A percentile compares a stretch with the other conserved stretches of the same genome.
phyloP scores from a whole-genome alignment of 2,329 filamentous ascomycete genomes.

The Colletotrichum endophyticum region DNA sequence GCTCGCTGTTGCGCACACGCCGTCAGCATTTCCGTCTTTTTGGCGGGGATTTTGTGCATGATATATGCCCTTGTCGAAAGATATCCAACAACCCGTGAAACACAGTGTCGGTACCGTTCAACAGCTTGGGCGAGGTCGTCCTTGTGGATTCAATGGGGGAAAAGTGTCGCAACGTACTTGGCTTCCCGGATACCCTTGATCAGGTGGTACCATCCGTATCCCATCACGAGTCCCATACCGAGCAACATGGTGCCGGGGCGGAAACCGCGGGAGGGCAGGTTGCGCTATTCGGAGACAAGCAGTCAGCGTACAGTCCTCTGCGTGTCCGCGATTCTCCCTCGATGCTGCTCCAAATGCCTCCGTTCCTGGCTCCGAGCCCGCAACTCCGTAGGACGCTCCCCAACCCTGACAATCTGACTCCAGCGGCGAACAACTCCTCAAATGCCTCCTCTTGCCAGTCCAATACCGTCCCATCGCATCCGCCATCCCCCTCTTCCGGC shows the following conservation, averaged over 20 bases:
- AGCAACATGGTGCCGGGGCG: slow-evolving; percentile 80
- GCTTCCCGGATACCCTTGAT: slow-evolving; percentile 86
- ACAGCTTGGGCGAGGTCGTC: rapidly evolving
- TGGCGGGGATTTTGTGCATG: neutral
- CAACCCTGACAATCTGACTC: rapidly evolving
- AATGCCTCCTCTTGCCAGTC: neutral
- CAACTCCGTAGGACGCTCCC: neutral
- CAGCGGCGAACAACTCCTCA: rapidly evolving
- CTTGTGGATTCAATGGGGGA: rapidly evolving
- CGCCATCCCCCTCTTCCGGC: neutral
- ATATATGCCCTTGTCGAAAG: neutral
- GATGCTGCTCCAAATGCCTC: neutral
- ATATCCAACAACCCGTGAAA: neutral
- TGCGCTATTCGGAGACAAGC: slow-evolving; percentile 64
- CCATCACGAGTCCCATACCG: slow-evolving; percentile 79
- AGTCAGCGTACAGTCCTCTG: neutral
- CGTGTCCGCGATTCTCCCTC: neutral
- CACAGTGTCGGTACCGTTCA: rapidly evolving
- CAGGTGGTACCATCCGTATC: slow-evolving; percentile 88
- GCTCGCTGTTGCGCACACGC: slow-evolving; percentile 66
- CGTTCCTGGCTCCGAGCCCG: neutral
- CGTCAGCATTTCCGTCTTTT: neutral
- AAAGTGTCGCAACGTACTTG: slow-evolving; percentile 67
- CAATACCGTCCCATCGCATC: neutral
- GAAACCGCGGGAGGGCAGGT: slow-evolving; percentile 91